Evolutionary conservation across 768 basidiomycete genomes (phyloP).

Genomic region (Trametes gibbosa): DNA sequence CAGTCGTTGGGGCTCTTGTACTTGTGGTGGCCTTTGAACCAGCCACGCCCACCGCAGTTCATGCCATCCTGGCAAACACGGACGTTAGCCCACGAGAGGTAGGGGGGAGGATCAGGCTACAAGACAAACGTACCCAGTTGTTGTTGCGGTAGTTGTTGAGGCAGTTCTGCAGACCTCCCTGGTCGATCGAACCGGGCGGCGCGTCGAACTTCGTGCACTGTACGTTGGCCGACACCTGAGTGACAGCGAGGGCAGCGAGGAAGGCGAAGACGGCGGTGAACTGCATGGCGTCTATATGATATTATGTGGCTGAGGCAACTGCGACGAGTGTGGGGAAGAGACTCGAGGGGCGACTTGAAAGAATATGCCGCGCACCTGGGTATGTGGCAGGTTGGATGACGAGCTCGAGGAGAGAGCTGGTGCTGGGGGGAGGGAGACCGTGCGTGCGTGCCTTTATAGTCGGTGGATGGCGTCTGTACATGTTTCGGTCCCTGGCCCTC

Average conservation of each 20-base stretch:
- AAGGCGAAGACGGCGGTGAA: constrained; percentile 1
- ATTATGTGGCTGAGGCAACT: too few species aligned
- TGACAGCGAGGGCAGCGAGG: not conserved
- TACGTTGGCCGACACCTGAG: constrained; percentile 2
- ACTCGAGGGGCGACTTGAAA: too few species aligned
- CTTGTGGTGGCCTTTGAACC: not conserved
- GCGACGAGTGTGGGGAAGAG: too few species aligned
- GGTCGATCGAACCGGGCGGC: not conserved
- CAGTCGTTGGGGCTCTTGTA: not conserved
- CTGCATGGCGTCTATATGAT: not conserved
- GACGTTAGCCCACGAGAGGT: too few species aligned
- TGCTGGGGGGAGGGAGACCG: too few species aligned
- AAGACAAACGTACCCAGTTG: not conserved
- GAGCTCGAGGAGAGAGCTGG: too few species aligned
- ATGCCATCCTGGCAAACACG: not conserved
- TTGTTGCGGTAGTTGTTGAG: not conserved
- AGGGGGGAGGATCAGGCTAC: not conserved
- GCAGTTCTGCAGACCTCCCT: not conserved
- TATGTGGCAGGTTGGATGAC: too few species aligned
- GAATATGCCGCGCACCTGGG: too few species aligned
- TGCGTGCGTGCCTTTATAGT: too few species aligned
- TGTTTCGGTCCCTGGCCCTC: too few species aligned
- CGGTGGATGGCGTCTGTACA: too few species aligned
- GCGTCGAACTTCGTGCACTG: not conserved
- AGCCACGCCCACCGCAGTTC: constrained; percentile 2